These are phyloP conservation scores for Ramaria sp. DNA, from an alignment of 768 basidiomycete species.

Conservation along the genomic window DNA sequence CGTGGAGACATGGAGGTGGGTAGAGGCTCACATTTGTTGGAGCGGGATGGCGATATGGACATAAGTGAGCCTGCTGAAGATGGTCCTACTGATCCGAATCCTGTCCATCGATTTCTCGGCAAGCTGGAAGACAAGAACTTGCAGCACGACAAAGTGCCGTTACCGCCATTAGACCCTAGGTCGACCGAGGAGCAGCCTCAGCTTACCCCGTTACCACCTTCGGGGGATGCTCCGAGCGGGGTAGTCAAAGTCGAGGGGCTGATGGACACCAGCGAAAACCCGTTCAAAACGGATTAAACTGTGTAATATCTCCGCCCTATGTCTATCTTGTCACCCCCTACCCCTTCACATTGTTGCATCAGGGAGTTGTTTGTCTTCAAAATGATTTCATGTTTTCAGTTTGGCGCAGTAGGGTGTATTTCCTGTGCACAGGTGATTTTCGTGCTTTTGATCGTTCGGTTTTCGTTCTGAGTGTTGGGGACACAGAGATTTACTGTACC, in stretches of 20 bases:
- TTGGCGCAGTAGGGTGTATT: neutral
- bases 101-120: constrained; percentile 13
- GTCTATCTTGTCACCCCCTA: neutral
- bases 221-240: constrained; percentile 43
- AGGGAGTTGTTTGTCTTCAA: neutral
- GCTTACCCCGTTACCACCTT: constrained; percentile 31
- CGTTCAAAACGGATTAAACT: constrained; percentile 22
- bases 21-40: neutral
- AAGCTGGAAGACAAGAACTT: constrained; percentile 18
- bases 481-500: neutral
- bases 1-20: constrained; percentile 2
- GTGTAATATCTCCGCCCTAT: neutral
- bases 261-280: constrained; percentile 54
- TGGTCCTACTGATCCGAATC: constrained; percentile 19
- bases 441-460: neutral
- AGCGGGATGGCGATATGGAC: constrained; percentile 14
- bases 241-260: constrained; percentile 54
- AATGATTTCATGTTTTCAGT: neutral
- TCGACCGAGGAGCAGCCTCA: constrained; percentile 44
- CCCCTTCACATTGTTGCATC: neutral
- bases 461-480: neutral
- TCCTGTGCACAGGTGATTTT: neutral
- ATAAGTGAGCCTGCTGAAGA: constrained; percentile 18
- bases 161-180: constrained; percentile 30
- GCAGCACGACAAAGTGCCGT: constrained; percentile 34